Evolutionary conservation across 768 basidiomycete genomes (phyloP).

Genomic region (Lepiota venenata): DNA sequence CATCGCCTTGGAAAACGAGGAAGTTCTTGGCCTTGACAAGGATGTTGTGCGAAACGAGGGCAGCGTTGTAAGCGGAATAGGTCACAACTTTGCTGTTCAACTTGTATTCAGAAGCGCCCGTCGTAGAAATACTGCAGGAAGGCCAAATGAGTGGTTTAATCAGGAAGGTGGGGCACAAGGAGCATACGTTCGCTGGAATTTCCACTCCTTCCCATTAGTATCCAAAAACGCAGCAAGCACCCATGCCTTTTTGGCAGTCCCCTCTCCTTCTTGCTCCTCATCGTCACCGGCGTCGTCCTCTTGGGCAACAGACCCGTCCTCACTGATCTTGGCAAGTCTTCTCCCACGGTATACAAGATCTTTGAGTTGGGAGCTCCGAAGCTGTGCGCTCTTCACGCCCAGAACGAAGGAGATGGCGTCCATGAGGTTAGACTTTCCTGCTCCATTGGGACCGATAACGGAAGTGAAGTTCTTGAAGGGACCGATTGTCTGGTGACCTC

Average conservation of each 20-base stretch:
- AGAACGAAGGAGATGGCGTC: slow-evolving; percentile 99
- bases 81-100: slow-evolving; percentile 81
- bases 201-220: slow-evolving; percentile 74
- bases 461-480: slow-evolving; percentile 94
- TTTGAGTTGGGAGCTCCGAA: slow-evolving; percentile 90
- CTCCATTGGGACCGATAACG: slow-evolving; percentile 97
- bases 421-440: slow-evolving; percentile 99
- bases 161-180: neutral
- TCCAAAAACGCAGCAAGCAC: slow-evolving; percentile 91
- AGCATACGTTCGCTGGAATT: slow-evolving; percentile 88
- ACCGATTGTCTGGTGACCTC: slow-evolving; percentile 82
- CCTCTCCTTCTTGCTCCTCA: slow-evolving; percentile 60
- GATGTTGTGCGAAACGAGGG: slow-evolving; percentile 87
- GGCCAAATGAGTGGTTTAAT: slow-evolving; percentile 5
- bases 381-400: slow-evolving; percentile 90
- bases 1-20: slow-evolving; percentile 98
- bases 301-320: slow-evolving; percentile 39
- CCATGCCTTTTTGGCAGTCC: slow-evolving; percentile 91
- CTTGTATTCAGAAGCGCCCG: slow-evolving; percentile 88
- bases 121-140: slow-evolving; percentile 72
- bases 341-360: slow-evolving; percentile 95
- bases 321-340: slow-evolving; percentile 51
- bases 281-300: slow-evolving; percentile 48
- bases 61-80: slow-evolving; percentile 85
- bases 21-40: slow-evolving; percentile 99